Evolutionary conservation across 2,329 filamentous ascomycete genomes (phyloP).

Genomic region (Claviceps sp.): DNA sequence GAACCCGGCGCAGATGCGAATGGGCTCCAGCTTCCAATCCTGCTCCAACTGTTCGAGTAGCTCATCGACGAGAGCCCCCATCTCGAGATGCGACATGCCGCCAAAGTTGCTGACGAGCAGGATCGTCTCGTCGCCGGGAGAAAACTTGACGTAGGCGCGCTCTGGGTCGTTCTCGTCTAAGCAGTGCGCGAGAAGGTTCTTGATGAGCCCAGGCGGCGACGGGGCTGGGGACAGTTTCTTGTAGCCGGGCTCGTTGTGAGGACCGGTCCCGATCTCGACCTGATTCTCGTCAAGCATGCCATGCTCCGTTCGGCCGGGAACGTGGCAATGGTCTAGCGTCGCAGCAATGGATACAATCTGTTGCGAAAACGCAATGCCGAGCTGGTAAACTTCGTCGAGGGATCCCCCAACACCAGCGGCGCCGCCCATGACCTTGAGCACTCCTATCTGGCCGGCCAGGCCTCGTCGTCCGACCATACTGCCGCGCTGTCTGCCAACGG

Average conservation of each 20-base stretch:
- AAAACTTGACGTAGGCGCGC: conserved; percentile 36
- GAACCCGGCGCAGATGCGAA: conserved; percentile 46
- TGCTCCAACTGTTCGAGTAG: conserved; percentile 33
- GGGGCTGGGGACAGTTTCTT: conserved; percentile 40
- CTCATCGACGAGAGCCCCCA: conserved; percentile 41
- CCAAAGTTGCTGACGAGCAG: conserved; percentile 47
- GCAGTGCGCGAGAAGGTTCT: conserved; percentile 45
- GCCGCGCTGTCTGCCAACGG: conserved; percentile 39
- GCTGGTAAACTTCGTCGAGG: conserved; percentile 35
- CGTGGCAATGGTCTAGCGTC: conserved; percentile 47
- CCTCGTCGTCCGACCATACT: conserved; percentile 48
- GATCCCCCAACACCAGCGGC: conserved; percentile 32
- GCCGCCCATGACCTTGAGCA: conserved; percentile 43
- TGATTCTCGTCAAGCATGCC: conserved; percentile 35
- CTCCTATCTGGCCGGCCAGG: conserved; percentile 46
- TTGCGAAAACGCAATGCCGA: conserved; percentile 34
- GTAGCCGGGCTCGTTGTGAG: conserved; percentile 53
- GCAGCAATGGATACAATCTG: conserved; percentile 45
- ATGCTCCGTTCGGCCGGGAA: conserved; percentile 37
- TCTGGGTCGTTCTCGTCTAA: conserved; percentile 42
- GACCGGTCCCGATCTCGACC: conserved; percentile 52
- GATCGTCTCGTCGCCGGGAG: conserved; percentile 32
- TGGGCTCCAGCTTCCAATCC: conserved; percentile 35
- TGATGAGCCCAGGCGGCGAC: conserved; percentile 34
- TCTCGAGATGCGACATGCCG: conserved; percentile 43